These are phyloP conservation scores for Paxillus involutus DNA, from an alignment of 768 basidiomycete species.

Conservation along the genomic window DNA sequence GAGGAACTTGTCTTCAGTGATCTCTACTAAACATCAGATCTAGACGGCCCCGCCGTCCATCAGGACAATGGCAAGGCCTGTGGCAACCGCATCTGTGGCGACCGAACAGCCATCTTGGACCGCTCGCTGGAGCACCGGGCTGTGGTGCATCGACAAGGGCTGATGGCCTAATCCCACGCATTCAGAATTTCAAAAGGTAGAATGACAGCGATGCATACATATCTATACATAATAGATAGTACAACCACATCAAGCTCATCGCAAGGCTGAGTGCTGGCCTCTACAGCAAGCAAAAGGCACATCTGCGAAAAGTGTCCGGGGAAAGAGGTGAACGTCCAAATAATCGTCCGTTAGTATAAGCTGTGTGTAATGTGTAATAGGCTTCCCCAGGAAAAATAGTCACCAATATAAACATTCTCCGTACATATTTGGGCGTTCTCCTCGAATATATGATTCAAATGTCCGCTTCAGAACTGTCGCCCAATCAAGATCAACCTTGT, in stretches of 20 bases:
- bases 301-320: not conserved
- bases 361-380: not conserved
- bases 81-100: too few relatives aligned
- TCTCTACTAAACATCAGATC: too few relatives aligned
- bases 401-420: conserved; percentile 60
- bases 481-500: conserved; percentile 84
- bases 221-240: not conserved
- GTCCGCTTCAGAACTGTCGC: conserved; percentile 87
- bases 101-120: too few relatives aligned
- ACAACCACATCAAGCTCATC: not conserved
- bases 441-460: conserved; percentile 88
- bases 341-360: not conserved
- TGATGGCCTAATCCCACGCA: not conserved
- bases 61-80: too few relatives aligned
- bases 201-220: not conserved
- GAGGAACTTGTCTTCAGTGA: too few relatives aligned
- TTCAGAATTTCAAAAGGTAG: not conserved
- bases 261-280: not conserved
- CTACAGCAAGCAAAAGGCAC: not conserved
- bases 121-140: too few relatives aligned
- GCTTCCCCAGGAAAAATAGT: not conserved
- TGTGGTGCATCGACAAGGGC: not conserved
- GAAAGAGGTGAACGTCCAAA: too few relatives aligned
- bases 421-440: conserved; percentile 91
- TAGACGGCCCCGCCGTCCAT: too few relatives aligned